Conservation (phyloP, 2,329 filamentous ascomycete species). For the Diaporthe australafricana region DNA sequence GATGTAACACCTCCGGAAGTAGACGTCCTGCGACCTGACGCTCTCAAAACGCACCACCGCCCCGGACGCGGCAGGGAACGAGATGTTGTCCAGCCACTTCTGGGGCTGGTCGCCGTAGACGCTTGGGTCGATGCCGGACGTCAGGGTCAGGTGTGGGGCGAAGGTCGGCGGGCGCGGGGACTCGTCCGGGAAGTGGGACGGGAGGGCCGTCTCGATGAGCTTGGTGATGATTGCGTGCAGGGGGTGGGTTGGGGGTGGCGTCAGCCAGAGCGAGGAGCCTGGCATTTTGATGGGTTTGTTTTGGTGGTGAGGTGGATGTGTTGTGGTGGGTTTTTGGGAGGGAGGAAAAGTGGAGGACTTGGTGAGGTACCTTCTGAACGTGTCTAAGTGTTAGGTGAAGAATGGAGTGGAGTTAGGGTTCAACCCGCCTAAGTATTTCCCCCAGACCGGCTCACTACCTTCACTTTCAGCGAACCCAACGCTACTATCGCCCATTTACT, state of each 20-base stretch:
- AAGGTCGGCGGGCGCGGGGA: conserved; percentile 41
- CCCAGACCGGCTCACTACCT: background rate
- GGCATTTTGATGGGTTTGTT: conserved; percentile 41
- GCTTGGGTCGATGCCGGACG: conserved; percentile 42
- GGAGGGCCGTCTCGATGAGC: conserved; percentile 42
- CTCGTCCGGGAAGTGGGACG: conserved; percentile 42
- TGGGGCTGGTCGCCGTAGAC: conserved; percentile 43
- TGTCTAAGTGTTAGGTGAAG: background rate
- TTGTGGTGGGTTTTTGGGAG: background rate
- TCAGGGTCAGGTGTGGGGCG: conserved; percentile 47
- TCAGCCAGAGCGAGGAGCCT: conserved; percentile 48
- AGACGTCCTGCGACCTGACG: conserved; percentile 44
- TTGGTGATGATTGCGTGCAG: conserved; percentile 40
- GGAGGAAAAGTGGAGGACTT: background rate
- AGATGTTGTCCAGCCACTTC: conserved; percentile 44
- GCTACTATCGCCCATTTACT: no score
- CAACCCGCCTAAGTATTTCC: background rate
- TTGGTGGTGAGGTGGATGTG: background rate
- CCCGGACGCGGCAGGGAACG: conserved; percentile 34
- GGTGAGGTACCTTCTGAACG: background rate
- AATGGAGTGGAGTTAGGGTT: background rate
- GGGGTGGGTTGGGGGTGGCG: conserved; percentile 43
- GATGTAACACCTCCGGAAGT: conserved; percentile 46
- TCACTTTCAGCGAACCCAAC: background rate
- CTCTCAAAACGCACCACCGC: conserved; percentile 40